Conservation (phyloP, 2,329 filamentous ascomycete species). For the Aphanocladium album region DNA sequence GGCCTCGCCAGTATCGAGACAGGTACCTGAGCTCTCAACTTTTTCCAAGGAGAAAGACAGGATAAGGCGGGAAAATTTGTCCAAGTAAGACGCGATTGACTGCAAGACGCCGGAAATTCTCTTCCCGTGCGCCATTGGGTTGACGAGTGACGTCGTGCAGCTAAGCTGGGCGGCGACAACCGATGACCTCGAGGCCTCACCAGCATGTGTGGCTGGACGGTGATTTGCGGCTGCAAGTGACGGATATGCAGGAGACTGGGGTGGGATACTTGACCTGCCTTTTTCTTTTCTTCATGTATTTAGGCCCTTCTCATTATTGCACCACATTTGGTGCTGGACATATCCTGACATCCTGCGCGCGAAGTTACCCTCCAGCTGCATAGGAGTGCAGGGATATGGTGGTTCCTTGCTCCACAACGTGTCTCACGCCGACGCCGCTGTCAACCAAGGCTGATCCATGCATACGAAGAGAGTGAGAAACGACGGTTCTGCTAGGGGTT, state of each 20-base stretch:
- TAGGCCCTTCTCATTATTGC: not conserved
- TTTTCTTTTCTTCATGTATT: not conserved
- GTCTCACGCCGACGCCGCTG: not conserved
- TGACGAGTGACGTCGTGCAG: not conserved
- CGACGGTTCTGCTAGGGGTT: not conserved
- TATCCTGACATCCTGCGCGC: not conserved
- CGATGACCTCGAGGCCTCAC: not conserved
- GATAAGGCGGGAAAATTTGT: not conserved
- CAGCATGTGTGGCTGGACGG: too few relatives aligned
- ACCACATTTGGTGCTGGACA: not conserved
- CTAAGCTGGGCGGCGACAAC: not conserved
- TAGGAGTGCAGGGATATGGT: not conserved
- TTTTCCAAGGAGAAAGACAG: not conserved
- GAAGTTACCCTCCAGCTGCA: constrained; percentile 1
- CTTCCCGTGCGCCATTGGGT: not conserved
- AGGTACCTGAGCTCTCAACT: not conserved
- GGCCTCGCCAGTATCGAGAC: not conserved
- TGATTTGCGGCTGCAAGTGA: not conserved
- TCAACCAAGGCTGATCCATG: not conserved
- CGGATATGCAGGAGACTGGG: not conserved
- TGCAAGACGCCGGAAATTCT: too few relatives aligned
- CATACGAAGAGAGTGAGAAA: not conserved
- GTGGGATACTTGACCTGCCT: not conserved
- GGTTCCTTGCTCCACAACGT: constrained; percentile 5
- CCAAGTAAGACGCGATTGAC: too few relatives aligned